Conservation (phyloP, 768 basidiomycete species). For the Gautieria morchelliformis region DNA sequence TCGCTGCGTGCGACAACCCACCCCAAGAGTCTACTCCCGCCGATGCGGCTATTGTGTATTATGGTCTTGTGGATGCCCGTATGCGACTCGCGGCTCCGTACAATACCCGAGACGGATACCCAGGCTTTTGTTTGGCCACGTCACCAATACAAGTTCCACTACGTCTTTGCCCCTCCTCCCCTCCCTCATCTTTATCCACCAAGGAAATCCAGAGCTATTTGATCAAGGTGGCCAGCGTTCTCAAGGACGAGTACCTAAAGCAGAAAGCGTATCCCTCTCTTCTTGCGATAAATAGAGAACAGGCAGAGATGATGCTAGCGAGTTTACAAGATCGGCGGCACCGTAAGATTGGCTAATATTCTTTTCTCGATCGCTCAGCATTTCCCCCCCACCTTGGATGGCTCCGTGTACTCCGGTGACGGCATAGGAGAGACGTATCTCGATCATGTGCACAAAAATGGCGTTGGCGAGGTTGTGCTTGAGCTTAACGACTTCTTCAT, state of each 20-base stretch:
- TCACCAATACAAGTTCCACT: conserved; percentile 13
- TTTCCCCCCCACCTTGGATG: conserved; percentile 9
- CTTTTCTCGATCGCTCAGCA: not conserved
- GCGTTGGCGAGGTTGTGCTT: conserved; percentile 8
- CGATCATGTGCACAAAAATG: conserved; percentile 3
- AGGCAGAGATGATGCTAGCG: conserved; percentile 12
- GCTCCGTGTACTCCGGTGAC: conserved; percentile 16
- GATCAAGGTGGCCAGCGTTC: conserved; percentile 3
- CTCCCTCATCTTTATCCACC: not conserved
- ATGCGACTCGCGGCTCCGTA: conserved; percentile 13
- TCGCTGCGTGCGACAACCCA: conserved; percentile 15
- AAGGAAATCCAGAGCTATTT: conserved; percentile 6
- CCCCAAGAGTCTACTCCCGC: conserved; percentile 2
- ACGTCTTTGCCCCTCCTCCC: conserved; percentile 12
- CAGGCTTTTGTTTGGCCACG: conserved; percentile 15
- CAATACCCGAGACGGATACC: not conserved
- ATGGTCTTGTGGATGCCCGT: conserved; percentile 16
- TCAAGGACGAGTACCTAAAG: conserved; percentile 10
- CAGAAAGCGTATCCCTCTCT: conserved; percentile 13
- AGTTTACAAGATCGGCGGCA: not conserved
- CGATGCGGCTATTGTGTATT: conserved; percentile 11
- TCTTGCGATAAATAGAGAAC: conserved; percentile 11
- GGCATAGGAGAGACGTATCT: conserved; percentile 14
- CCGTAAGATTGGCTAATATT: not conserved
- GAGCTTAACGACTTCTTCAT: conserved; percentile 15